Evolutionary conservation across 2,329 filamentous ascomycete species (phyloP).

Genomic region (Aspergillus oerlinghausenensis): DNA sequence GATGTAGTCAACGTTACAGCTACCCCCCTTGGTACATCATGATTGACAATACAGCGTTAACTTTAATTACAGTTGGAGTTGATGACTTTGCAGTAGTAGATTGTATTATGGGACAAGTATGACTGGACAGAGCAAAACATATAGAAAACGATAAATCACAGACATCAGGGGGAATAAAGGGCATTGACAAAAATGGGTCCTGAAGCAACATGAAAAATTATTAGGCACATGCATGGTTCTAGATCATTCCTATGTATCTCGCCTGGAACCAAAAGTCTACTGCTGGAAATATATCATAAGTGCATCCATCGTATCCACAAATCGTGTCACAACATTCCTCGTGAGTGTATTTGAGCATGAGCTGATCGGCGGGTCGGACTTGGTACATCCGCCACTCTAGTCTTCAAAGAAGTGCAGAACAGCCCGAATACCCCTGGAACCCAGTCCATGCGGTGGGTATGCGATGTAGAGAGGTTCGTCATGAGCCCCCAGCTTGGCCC

Average conservation of each 20-base stretch:
- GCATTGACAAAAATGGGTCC: not conserved
- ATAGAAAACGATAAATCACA: not conserved
- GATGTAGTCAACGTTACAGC: not conserved
- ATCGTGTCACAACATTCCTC: not conserved
- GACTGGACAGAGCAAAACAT: not conserved
- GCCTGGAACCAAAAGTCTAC: not conserved
- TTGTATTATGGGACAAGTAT: not conserved
- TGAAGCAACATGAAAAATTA: not conserved
- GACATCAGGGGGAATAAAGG: constrained; percentile 5
- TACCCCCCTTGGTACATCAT: not conserved
- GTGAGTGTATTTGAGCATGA: not conserved
- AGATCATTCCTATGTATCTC: not conserved
- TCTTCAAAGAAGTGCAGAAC: constrained; percentile 85
- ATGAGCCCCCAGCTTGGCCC: constrained; percentile 80
- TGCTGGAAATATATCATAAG: not conserved
- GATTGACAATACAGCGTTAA: no score
- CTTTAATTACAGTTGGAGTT: not conserved
- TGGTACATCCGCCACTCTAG: constrained; percentile 16
- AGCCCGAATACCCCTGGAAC: constrained; percentile 75
- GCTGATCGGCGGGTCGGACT: not conserved
- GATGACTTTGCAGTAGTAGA: not conserved
- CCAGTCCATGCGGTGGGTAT: constrained; percentile 81
- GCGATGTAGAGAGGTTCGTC: constrained; percentile 86
- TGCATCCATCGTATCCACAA: not conserved
- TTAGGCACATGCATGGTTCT: not conserved